Evolutionary conservation across 2,329 filamentous ascomycete species (phyloP).

Genomic region (Lachnellula cervina): DNA sequence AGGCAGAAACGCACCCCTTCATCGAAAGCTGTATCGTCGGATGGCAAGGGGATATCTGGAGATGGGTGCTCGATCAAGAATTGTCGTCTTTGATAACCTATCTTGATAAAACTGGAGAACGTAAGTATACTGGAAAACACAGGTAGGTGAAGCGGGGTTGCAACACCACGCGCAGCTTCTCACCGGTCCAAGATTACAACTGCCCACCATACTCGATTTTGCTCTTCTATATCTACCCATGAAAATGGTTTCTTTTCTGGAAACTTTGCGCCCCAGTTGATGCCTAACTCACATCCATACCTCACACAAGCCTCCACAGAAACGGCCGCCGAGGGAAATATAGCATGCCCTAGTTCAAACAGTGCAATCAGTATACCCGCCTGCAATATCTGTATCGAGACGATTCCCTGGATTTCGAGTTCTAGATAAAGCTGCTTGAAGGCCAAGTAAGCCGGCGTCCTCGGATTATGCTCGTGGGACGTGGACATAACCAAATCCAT

Average conservation of each 20-base stretch:
- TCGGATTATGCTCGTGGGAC: slow-evolving; percentile 23
- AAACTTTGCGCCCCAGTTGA: slow-evolving; percentile 28
- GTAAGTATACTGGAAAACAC: background rate
- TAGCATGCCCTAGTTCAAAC: slow-evolving; percentile 42
- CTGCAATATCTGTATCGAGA: slow-evolving; percentile 40
- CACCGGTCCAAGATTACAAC: slow-evolving; percentile 40
- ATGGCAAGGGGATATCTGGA: slow-evolving; percentile 8
- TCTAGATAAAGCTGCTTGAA: slow-evolving; percentile 36
- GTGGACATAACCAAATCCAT: slow-evolving; percentile 38
- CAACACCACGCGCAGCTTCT: background rate
- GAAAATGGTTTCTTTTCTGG: slow-evolving; percentile 27
- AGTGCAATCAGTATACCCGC: slow-evolving; percentile 39
- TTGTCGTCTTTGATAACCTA: slow-evolving; percentile 10
- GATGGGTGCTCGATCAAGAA: slow-evolving; percentile 8
- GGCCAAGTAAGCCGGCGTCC: slow-evolving; percentile 35
- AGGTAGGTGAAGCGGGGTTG: background rate
- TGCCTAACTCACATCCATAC: slow-evolving; percentile 37
- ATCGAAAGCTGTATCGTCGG: slow-evolving; percentile 35
- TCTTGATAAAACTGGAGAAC: slow-evolving; percentile 7
- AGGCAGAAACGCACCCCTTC: slow-evolving; percentile 14
- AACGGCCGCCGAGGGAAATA: slow-evolving; percentile 44
- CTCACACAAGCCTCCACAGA: slow-evolving; percentile 37
- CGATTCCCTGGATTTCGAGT: slow-evolving; percentile 37
- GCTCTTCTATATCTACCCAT: slow-evolving; percentile 42
- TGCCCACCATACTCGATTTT: slow-evolving; percentile 42